Percentiles rank a stretch among this genome's conserved stretches.
These are phyloP conservation scores for Gossypium schwendimanii DNA, from an alignment of 441 rosid genomes.

Conservation along the genomic window DNA sequence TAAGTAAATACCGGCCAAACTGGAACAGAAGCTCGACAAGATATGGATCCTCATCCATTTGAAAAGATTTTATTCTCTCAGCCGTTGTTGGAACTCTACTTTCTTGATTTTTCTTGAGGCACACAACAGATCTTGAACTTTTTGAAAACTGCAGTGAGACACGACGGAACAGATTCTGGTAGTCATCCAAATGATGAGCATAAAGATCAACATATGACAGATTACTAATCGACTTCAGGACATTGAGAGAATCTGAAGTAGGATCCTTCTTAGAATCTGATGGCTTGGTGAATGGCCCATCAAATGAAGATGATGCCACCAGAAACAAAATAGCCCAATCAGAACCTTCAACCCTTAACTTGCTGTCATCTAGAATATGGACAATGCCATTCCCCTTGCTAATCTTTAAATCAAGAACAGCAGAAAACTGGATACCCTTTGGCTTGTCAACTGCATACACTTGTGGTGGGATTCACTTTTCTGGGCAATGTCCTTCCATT, in stretches of 20 bases:
- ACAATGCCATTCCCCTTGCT: slow-evolving; percentile 41
- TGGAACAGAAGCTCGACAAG: slow-evolving; percentile 81
- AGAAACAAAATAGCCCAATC: slow-evolving; percentile 69
- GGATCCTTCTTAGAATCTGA: slow-evolving; percentile 63
- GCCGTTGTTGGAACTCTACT: slow-evolving; percentile 53
- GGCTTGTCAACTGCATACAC: slow-evolving; percentile 34
- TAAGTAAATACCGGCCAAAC: slow-evolving; percentile 82
- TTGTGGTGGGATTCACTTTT: slow-evolving; percentile 50
- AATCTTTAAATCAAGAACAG: slow-evolving; percentile 58
- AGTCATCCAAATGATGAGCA: slow-evolving; percentile 56
- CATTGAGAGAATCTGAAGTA: slow-evolving; percentile 37
- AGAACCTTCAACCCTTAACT: slow-evolving; percentile 53
- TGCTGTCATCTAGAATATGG: slow-evolving; percentile 42
- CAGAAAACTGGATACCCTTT: slow-evolving; percentile 64
- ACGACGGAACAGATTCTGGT: slow-evolving; percentile 66
- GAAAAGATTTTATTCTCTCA: slow-evolving; percentile 72
- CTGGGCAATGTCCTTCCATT: slow-evolving; percentile 69
- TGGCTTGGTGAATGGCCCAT: slow-evolving; percentile 70
- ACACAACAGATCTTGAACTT: slow-evolving; percentile 21
- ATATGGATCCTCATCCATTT: slow-evolving; percentile 69
- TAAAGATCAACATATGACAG: slow-evolving; percentile 56
- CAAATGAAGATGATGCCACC: slow-evolving; percentile 73
- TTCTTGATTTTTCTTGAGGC: slow-evolving; percentile 14
- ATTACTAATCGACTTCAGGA: slow-evolving; percentile 36
- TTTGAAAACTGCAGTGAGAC: slow-evolving; percentile 62